These are phyloP conservation scores for Cystobasidium slooffiae DNA, from an alignment of 1,284 basidiomycete genomes.

Conservation along the genomic window DNA sequence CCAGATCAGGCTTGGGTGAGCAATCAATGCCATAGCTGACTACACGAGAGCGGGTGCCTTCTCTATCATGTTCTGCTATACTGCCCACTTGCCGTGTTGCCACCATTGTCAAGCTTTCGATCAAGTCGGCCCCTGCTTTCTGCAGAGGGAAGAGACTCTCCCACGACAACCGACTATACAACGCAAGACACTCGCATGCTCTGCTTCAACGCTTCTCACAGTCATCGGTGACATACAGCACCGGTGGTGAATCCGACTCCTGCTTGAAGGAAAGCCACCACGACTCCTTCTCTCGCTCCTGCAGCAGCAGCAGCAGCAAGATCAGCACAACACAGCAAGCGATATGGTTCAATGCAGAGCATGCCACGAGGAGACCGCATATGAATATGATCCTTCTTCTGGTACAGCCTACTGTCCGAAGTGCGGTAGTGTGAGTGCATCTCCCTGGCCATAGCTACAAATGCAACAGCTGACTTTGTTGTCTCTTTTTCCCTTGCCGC, in stretches of 20 bases:
- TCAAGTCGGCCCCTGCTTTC: no score
- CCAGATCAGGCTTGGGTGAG: no score
- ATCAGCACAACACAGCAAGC: neutral
- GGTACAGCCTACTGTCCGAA: slow-evolving; percentile 80
- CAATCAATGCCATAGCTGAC: no score
- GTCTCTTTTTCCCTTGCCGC: neutral
- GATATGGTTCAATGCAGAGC: slow-evolving; percentile 30
- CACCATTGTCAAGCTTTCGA: no score
- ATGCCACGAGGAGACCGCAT: slow-evolving; percentile 18
- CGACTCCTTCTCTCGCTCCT: neutral
- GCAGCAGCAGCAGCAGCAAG: neutral
- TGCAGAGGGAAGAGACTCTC: no score
- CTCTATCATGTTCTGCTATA: no score
- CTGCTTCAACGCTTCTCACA: no score
- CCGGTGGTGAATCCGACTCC: neutral
- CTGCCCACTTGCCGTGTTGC: no score
- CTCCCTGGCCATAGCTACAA: neutral
- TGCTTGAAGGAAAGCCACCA: neutral
- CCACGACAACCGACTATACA: no score
- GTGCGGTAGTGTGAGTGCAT: slow-evolving; percentile 67
- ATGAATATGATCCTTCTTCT: slow-evolving; percentile 57
- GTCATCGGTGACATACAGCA: no score
- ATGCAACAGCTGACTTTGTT: neutral
- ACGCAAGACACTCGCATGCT: no score
- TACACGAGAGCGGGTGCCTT: no score